These are phyloP conservation scores for Fusarium nurragi DNA, from an alignment of 2,329 filamentous ascomycete species.

Conservation along the genomic window DNA sequence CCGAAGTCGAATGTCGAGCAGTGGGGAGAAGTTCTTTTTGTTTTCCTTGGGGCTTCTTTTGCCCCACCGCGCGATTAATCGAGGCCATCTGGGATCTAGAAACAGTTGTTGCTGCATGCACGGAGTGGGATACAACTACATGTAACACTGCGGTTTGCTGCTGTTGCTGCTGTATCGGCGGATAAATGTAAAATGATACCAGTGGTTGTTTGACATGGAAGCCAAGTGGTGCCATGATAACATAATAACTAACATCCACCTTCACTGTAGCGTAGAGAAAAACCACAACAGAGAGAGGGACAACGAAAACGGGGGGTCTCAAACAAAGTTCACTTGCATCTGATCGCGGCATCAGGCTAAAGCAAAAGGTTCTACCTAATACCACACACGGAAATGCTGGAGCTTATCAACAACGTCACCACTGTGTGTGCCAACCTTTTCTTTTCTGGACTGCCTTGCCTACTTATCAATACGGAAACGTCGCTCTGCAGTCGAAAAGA, in stretches of 20 bases:
- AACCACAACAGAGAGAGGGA: background rate
- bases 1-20: conserved; percentile 7
- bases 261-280: conserved; percentile 8
- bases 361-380: conserved; percentile 5
- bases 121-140: background rate
- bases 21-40: conserved; percentile 19
- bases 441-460: no score
- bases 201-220: background rate
- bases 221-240: conserved; percentile 18
- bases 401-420: conserved; percentile 28
- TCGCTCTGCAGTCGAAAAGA: no score
- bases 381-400: background rate
- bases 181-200: conserved; percentile 3
- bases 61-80: conserved; percentile 4
- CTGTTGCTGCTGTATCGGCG: background rate
- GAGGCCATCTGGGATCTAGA: conserved; percentile 7
- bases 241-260: no score
- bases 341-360: conserved; percentile 32
- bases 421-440: no score
- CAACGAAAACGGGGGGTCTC: background rate
- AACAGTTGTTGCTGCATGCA: conserved; percentile 17
- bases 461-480: no score
- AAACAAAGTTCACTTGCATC: background rate
- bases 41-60: conserved; percentile 24
- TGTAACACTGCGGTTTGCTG: background rate